These are phyloP conservation scores for Kluyveromyces sp. DNA, from an alignment of 1,139 yeast species.

Conservation along the genomic window DNA sequence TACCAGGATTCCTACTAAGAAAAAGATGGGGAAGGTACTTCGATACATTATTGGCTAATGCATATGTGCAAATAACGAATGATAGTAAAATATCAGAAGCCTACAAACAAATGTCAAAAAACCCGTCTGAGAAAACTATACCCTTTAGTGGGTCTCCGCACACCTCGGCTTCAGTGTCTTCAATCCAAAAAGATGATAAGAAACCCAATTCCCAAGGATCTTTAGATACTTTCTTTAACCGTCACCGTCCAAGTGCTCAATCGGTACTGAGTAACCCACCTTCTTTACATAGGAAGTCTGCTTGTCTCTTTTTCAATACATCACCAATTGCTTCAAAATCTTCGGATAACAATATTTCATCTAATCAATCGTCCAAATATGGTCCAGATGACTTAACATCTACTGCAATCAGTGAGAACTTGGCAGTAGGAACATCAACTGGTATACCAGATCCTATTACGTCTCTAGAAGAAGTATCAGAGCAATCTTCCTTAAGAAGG, in stretches of 20 bases:
- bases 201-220: slow-evolving; percentile 6
- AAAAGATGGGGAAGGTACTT: slow-evolving; percentile 74
- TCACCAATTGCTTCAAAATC: background rate
- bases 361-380: background rate
- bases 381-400: background rate
- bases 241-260: background rate
- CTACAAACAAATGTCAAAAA: slow-evolving; percentile 7
- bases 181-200: slow-evolving; percentile 1
- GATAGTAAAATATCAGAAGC: slow-evolving; percentile 11
- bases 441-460: background rate
- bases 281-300: slow-evolving; percentile 1
- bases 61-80: slow-evolving; percentile 40
- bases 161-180: background rate
- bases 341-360: background rate
- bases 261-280: slow-evolving; percentile 1
- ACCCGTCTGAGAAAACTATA: slow-evolving; percentile 10
- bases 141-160: background rate
- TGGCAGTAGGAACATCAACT: background rate
- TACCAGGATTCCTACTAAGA: slow-evolving; percentile 50
- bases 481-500: background rate
- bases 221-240: slow-evolving; percentile 1
- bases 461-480: background rate
- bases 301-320: background rate
- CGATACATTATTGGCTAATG: slow-evolving; percentile 50
- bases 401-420: background rate